These are phyloP conservation scores for Penicillium canariense DNA, from an alignment of 495 filamentous ascomycete genomes.

Conservation along the genomic window DNA sequence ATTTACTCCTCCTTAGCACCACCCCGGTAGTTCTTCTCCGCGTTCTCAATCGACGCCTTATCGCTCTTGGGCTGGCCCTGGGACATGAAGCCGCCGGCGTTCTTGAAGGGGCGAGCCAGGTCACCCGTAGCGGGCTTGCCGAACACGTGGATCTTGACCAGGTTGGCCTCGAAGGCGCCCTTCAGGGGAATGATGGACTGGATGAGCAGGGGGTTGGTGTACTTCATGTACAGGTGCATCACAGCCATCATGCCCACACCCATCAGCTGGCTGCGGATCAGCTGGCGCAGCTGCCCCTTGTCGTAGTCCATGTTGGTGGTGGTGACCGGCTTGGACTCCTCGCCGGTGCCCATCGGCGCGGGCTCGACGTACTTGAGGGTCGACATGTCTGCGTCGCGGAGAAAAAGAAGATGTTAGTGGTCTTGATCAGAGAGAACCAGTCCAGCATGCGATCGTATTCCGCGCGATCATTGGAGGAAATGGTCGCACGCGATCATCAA, in stretches of 20 bases:
- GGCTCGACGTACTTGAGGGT: constrained; percentile 98
- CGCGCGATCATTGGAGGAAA: background rate
- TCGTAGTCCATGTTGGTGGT: constrained; percentile 96
- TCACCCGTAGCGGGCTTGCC: constrained; percentile 90
- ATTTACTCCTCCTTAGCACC: constrained; percentile 89
- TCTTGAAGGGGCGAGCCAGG: constrained; percentile 94
- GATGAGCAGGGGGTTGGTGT: constrained; percentile 98
- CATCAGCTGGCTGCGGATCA: constrained; percentile 87
- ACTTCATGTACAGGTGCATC: constrained; percentile 98
- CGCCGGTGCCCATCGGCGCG: constrained; percentile 82
- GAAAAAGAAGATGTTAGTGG: background rate
- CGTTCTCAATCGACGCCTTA: constrained; percentile 89
- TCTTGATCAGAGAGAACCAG: background rate
- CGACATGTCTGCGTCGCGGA: constrained; percentile 71
- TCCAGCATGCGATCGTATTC: background rate
- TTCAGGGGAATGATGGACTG: constrained; percentile 98
- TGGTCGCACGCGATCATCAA: constrained; percentile 10
- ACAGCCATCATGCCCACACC: constrained; percentile 96
- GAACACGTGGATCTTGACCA: constrained; percentile 91
- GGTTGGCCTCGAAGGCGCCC: constrained; percentile 87
- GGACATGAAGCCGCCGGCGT: constrained; percentile 73
- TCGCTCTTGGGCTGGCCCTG: constrained; percentile 80
- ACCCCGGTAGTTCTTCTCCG: constrained; percentile 80
- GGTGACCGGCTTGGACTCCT: constrained; percentile 91
- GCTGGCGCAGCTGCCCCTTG: constrained; percentile 71